Percentiles rank a stretch among this genome's conserved stretches.
These are phyloP conservation scores for Atkinsonella texensis DNA, from an alignment of 2,329 filamentous ascomycete species.

Conservation along the genomic window DNA sequence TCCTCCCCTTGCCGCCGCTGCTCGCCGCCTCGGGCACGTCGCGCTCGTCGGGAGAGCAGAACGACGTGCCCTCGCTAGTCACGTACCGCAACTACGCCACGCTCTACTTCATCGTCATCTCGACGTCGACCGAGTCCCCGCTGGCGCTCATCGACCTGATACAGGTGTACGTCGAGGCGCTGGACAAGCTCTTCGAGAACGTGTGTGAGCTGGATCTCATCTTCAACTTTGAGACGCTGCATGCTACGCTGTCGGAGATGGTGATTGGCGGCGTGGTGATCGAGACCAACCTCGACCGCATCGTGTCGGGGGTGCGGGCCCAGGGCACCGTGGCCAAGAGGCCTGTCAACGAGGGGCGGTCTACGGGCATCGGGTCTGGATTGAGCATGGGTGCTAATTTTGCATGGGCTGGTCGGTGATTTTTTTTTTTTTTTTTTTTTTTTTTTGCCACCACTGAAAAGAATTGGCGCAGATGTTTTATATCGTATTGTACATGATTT, in stretches of 20 bases:
- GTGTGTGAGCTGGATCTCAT: conserved; percentile 97
- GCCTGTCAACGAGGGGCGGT: conserved; percentile 58
- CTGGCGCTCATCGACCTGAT: conserved; percentile 93
- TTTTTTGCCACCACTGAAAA: no score
- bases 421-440: background rate
- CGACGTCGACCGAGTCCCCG: conserved; percentile 88
- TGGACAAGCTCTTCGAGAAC: conserved; percentile 94
- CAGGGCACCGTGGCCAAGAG: conserved; percentile 70
- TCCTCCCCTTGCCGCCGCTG: conserved; percentile 66
- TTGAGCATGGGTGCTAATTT: conserved; percentile 46
- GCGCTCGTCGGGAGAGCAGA: conserved; percentile 56
- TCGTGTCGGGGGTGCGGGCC: conserved; percentile 70
- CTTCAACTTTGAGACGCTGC: conserved; percentile 96
- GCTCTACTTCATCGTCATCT: conserved; percentile 97
- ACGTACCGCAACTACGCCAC: conserved; percentile 98
- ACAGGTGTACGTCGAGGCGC: conserved; percentile 92
- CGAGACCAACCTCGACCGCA: conserved; percentile 79
- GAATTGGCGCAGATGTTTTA: background rate
- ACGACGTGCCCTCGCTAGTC: conserved; percentile 86
- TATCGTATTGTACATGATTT: background rate
- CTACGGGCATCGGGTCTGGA: conserved; percentile 33
- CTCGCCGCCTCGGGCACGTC: conserved; percentile 52
- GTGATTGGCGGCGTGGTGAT: conserved; percentile 90
- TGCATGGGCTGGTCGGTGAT: conserved; percentile 36
- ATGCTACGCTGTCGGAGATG: conserved; percentile 86